Percentiles rank a stretch among this genome's conserved stretches.
These are phyloP conservation scores for Naumovozyma castellii DNA, from an alignment of 805 yeast genomes.

Conservation along the genomic window DNA sequence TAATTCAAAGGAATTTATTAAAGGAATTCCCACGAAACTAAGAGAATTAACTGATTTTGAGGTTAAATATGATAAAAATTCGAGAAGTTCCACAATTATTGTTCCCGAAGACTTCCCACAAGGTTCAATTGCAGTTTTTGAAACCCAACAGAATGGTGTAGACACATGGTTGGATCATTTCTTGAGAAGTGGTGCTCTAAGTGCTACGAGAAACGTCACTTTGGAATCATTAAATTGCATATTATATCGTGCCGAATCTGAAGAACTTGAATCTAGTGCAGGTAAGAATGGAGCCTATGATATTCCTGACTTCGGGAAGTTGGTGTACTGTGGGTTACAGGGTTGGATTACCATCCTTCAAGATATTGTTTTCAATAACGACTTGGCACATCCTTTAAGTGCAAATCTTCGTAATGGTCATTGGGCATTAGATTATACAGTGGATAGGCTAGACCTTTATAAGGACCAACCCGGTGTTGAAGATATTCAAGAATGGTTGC, in stretches of 20 bases:
- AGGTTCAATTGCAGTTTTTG: conserved; percentile 81
- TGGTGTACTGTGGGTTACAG: conserved; percentile 83
- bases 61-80: conserved; percentile 35
- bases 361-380: conserved; percentile 53
- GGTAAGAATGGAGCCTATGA: conserved; percentile 67
- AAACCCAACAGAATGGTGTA: conserved; percentile 59
- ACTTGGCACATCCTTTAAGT: conserved; percentile 77
- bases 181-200: conserved; percentile 66
- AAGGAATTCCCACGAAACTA: conserved; percentile 59
- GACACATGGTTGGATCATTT: conserved; percentile 55
- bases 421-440: conserved; percentile 82
- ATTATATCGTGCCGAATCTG: conserved; percentile 72
- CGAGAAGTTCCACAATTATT: conserved; percentile 42
- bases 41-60: conserved; percentile 42
- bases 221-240: conserved; percentile 67
- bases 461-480: conserved; percentile 37
- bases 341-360: conserved; percentile 78
- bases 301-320: conserved; percentile 63
- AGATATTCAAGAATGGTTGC: conserved; percentile 62
- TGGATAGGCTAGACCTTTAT: conserved; percentile 52
- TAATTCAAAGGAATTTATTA: conserved; percentile 31
- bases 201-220: conserved; percentile 53
- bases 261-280: conserved; percentile 71
- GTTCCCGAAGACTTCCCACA: conserved; percentile 66
- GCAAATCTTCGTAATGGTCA: conserved; percentile 70